Evolutionary conservation across 1,139 yeast genomes (phyloP), one percentile per base, ranked within the genome.

Genomic region (Saccharomyces hybrid): DNA sequence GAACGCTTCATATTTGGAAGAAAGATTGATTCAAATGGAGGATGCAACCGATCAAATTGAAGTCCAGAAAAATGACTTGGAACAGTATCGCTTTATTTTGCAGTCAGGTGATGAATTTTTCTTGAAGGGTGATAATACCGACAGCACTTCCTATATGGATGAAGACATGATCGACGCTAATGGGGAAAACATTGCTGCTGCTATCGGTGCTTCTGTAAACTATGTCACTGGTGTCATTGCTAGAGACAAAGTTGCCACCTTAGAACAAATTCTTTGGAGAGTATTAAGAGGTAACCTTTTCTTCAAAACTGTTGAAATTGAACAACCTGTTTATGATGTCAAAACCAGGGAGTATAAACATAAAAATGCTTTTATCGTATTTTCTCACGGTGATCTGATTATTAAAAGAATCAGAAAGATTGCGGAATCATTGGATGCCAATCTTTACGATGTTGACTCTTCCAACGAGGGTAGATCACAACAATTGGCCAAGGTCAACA

Each of bases 261-360:
- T 93, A 61, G 96, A 90, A 68, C 88, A 89, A 63, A 89, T 95
- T 53, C 76, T 95, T 60, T 93, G 98, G 98, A 81, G 99, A 72
- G 84, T 84, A 1, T 77, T 93, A 62, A 83, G 97, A 71, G 97
- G 99, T 68, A 91, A 91, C 70, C 75, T 93, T 65, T 87, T 79
- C 69, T 83, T 89, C 71, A 83, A 82, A 61, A 82, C 84, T 60
- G 80, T 82, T 56, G 90, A 86, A 59, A 77, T 90, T 58, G 73
- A 77, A 2, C 85, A 84, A 61, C 79, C 83, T 26, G 71, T 81
- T 50, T 74, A 76, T 52, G 84, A 82, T 55, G 72, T 77, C 26
- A 75, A 76, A 54, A 68, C 79, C 13, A 75, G 79, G 54, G 78
- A 76, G 51, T 69, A 71, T 31, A 75, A 81, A n/a, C 76, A 74